Evolutionary conservation across 2,329 filamentous ascomycete species (phyloP).

Genomic region (Plectosphaerella sp.): DNA sequence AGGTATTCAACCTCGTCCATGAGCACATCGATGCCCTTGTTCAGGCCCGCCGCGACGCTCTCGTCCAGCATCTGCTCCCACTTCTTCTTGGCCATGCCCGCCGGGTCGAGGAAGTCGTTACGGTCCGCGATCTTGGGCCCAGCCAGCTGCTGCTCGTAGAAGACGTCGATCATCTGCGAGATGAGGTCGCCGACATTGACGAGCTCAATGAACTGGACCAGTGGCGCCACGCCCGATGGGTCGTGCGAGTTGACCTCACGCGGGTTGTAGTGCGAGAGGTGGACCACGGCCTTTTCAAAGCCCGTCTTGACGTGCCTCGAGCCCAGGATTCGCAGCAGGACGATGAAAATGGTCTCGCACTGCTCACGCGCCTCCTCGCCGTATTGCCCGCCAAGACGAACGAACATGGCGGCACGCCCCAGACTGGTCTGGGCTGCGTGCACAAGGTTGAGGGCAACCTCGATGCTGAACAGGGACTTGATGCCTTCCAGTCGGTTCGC

Average conservation of each 20-base stretch:
- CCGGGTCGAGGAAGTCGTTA: slow-evolving; percentile 91
- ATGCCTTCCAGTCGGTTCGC: slow-evolving; percentile 92
- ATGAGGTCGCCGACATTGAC: slow-evolving; percentile 98
- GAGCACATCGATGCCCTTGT: slow-evolving; percentile 95
- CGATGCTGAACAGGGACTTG: slow-evolving; percentile 90
- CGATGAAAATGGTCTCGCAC: slow-evolving; percentile 85
- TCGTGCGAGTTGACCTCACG: slow-evolving; percentile 71
- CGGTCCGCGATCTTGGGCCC: slow-evolving; percentile 78
- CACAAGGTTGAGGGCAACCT: slow-evolving; percentile 85
- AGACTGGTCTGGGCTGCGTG: slow-evolving; percentile 85
- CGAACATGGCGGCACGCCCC: slow-evolving; percentile 79
- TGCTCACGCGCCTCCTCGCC: slow-evolving; percentile 83
- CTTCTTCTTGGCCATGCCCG: slow-evolving; percentile 91
- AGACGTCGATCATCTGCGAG: slow-evolving; percentile 98
- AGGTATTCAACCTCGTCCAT: slow-evolving; percentile 99
- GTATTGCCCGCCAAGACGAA: slow-evolving; percentile 71
- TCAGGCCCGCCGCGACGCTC: slow-evolving; percentile 88
- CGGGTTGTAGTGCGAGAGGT: slow-evolving; percentile 88
- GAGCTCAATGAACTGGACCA: slow-evolving; percentile 93
- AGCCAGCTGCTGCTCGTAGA: slow-evolving; percentile 92
- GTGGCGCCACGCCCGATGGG: slow-evolving; percentile 73
- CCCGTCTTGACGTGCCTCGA: slow-evolving; percentile 85
- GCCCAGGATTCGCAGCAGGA: slow-evolving; percentile 78
- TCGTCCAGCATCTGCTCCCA: slow-evolving; percentile 99
- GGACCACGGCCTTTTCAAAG: slow-evolving; percentile 87